Conservation (phyloP, 192 early-diverging fungal genomes). For the Coemansia brasiliensis region DNA sequence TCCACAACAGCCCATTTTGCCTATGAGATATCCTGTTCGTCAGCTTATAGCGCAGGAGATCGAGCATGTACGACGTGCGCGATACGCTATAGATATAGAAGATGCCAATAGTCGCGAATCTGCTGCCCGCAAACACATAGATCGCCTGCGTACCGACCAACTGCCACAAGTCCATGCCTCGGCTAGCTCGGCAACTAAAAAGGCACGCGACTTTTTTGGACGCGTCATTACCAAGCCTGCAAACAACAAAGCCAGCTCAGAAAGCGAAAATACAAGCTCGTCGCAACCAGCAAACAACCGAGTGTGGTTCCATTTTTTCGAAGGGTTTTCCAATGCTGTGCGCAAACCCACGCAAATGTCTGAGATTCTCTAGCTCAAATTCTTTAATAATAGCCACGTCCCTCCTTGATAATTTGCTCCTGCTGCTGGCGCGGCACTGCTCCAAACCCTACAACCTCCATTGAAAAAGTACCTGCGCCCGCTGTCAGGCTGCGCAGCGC, state of each 20-base stretch:
- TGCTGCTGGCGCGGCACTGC: constrained; percentile 73
- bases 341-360: constrained; percentile 68
- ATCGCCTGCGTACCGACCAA: constrained; percentile 33
- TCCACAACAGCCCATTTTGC: constrained; percentile 30
- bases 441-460: constrained; percentile 83
- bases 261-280: neutral
- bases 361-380: constrained; percentile 62
- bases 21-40: constrained; percentile 72
- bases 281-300: neutral
- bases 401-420: constrained; percentile 66
- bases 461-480: constrained; percentile 80
- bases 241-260: neutral
- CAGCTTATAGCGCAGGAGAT: constrained; percentile 84
- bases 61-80: constrained; percentile 15
- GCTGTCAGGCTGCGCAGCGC: constrained; percentile 82
- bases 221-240: constrained; percentile 23
- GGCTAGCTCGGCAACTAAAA: constrained; percentile 1
- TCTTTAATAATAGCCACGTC: constrained; percentile 56
- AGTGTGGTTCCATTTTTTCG: constrained; percentile 77
- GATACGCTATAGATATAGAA: neutral
- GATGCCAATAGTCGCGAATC: constrained; percentile 16
- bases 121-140: constrained; percentile 28
- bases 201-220: constrained; percentile 77
- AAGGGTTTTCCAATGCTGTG: constrained; percentile 91
- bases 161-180: constrained; percentile 3